Percentiles rank a stretch among this genome's conserved stretches.
Conservation (phyloP, 495 filamentous ascomycete genomes). For the Cryomyces antarcticus region DNA sequence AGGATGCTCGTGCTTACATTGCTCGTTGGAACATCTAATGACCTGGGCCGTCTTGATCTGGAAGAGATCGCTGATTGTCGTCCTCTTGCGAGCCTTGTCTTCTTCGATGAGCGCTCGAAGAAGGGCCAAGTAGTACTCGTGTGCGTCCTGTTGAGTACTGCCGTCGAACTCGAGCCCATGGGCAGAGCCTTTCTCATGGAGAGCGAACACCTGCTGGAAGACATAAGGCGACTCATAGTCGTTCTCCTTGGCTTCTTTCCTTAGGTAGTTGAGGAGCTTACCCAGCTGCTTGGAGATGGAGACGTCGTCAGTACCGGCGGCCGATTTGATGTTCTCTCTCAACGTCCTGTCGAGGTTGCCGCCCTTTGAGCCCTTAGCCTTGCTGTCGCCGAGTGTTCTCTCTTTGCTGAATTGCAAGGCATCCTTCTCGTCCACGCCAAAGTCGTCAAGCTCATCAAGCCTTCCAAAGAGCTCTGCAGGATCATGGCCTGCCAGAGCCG, state of each 20-base stretch:
- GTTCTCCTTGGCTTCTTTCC: background rate
- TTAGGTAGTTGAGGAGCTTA: too few species aligned
- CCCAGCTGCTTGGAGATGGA: background rate
- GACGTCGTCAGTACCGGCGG: background rate
- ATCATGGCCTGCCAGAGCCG: background rate
- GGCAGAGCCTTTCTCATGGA: background rate
- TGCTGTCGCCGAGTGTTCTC: too few species aligned
- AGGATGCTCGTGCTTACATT: background rate
- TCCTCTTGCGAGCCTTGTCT: background rate
- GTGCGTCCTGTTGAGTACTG: slow-evolving; percentile 3
- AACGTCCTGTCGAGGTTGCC: too few species aligned
- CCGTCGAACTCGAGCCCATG: background rate
- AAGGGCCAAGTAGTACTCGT: background rate
- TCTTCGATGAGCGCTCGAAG: background rate
- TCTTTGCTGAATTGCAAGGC: too few species aligned
- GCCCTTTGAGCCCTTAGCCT: too few species aligned
- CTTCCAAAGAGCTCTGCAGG: background rate
- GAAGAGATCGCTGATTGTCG: slow-evolving; percentile 1
- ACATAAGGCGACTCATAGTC: background rate
- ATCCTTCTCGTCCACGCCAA: background rate
- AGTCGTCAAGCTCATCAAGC: background rate
- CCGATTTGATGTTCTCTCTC: too few species aligned
- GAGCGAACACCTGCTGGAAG: slow-evolving; percentile 4
- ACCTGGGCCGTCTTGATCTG: background rate
- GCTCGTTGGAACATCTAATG: background rate